These are phyloP conservation scores for Emergomyces africanus DNA, from an alignment of 2,329 filamentous ascomycete species.

Conservation along the genomic window DNA sequence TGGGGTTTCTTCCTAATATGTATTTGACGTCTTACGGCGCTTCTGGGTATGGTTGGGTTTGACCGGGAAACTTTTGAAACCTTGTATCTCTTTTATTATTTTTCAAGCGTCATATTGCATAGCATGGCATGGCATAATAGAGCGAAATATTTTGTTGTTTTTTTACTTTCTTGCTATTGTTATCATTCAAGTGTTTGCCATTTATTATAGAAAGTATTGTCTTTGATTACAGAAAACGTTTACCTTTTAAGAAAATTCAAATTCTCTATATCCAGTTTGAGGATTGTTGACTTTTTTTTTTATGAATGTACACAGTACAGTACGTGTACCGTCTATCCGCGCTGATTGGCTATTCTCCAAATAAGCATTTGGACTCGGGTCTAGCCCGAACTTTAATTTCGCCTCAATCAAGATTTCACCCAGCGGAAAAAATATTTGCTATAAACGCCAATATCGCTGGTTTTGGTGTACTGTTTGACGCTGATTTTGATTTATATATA, in stretches of 20 bases:
- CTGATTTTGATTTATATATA: background rate
- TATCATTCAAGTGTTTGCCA: too few species aligned
- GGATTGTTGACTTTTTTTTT: too few species aligned
- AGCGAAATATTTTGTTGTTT: background rate
- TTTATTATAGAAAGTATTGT: background rate
- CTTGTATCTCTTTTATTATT: conserved; percentile 4
- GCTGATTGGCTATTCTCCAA: background rate
- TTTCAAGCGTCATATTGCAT: conserved; percentile 16
- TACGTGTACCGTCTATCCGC: background rate
- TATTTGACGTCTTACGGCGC: background rate
- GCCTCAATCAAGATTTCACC: background rate
- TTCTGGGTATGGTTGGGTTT: conserved; percentile 1
- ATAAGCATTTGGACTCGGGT: conserved; percentile 6
- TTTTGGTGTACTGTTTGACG: background rate
- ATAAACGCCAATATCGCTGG: background rate
- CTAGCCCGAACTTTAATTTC: conserved; percentile 5
- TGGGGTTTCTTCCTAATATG: conserved; percentile 2
- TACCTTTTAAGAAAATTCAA: background rate
- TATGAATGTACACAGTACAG: too few species aligned
- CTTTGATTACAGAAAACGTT: background rate
- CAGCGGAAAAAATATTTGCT: background rate
- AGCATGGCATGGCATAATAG: conserved; percentile 15
- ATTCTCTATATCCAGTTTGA: background rate
- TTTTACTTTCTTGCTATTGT: background rate
- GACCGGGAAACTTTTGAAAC: conserved; percentile 17